phyloP scores from a whole-genome alignment of 208 protist genomes.

The Acanthamoeba healyi region DNA sequence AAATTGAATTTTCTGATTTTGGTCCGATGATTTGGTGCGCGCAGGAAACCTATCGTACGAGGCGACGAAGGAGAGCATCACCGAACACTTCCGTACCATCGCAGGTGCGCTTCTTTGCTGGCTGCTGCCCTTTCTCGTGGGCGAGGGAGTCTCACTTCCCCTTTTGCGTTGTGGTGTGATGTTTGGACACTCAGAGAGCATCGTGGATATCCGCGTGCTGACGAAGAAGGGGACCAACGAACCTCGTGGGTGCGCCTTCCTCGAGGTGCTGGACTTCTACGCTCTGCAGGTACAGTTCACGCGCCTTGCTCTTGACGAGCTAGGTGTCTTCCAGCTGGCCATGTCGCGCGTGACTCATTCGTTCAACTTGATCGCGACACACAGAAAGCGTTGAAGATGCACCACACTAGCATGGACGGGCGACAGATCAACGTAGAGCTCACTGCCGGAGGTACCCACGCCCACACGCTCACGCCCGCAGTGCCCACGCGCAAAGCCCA shows the following conservation, averaged over 20 bases:
- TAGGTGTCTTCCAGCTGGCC: too few species aligned
- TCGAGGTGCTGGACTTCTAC: not conserved
- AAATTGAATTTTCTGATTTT: too few species aligned
- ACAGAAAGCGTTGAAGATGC: constrained; percentile 69
- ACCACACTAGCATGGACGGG: constrained; percentile 46
- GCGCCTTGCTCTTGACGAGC: not conserved
- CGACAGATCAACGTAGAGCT: constrained; percentile 62
- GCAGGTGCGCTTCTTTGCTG: too few species aligned
- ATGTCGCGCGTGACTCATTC: too few species aligned
- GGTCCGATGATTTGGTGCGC: too few species aligned
- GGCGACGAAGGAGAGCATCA: constrained; percentile 32
- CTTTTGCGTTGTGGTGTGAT: not conserved
- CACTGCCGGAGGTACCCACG: constrained; percentile 11
- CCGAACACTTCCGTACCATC: not conserved
- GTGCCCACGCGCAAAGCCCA: too few species aligned
- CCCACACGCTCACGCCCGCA: too few species aligned
- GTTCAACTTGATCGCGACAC: too few species aligned
- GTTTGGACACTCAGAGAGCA: too few species aligned
- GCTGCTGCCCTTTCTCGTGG: too few species aligned
- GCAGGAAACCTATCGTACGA: constrained; percentile 2
- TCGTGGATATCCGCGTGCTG: constrained; percentile 10
- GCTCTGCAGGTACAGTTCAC: constrained; percentile 22
- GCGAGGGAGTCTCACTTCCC: too few species aligned
- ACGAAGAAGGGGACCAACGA: constrained; percentile 27
- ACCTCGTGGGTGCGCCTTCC: constrained; percentile 43